phyloP scores from a whole-genome alignment of 2,329 filamentous ascomycete species.

The Thelonectria olida region DNA sequence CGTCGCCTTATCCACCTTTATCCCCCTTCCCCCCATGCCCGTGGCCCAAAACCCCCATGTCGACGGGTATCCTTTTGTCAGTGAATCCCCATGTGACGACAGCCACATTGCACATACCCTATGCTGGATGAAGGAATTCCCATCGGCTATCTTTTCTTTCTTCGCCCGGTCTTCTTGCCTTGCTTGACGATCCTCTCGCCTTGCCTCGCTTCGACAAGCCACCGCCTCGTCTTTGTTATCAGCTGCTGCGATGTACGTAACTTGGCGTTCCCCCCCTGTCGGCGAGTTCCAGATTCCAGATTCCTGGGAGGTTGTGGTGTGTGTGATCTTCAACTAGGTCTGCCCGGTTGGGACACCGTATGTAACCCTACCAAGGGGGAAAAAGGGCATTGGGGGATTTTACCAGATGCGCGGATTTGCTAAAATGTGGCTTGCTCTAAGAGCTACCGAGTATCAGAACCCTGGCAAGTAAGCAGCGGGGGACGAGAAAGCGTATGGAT shows the following conservation, averaged over 20 bases:
- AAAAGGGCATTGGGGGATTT: too few relatives aligned
- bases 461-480: too few relatives aligned
- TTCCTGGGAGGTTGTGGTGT: not conserved
- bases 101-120: not conserved
- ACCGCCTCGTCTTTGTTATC: not conserved
- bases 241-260: too few relatives aligned
- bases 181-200: too few relatives aligned
- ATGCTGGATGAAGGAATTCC: too few relatives aligned
- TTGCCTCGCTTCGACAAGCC: not conserved
- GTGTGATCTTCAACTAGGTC: constrained; percentile 8
- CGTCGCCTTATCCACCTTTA: too few relatives aligned
- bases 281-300: not conserved
- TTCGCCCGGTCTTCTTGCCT: too few relatives aligned
- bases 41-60: not conserved
- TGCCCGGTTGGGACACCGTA: constrained; percentile 2
- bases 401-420: constrained; percentile 17
- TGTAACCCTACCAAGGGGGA: constrained; percentile 19
- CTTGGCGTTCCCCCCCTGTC: too few relatives aligned
- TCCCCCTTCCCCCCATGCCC: not conserved
- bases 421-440: not conserved
- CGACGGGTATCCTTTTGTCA: not conserved
- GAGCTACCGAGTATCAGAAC: not conserved
- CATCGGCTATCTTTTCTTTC: too few relatives aligned
- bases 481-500: too few relatives aligned
- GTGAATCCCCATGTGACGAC: not conserved